Evolutionary conservation across 352 stramenopile species (phyloP).

Genomic region (Phytophthora brassicae): DNA sequence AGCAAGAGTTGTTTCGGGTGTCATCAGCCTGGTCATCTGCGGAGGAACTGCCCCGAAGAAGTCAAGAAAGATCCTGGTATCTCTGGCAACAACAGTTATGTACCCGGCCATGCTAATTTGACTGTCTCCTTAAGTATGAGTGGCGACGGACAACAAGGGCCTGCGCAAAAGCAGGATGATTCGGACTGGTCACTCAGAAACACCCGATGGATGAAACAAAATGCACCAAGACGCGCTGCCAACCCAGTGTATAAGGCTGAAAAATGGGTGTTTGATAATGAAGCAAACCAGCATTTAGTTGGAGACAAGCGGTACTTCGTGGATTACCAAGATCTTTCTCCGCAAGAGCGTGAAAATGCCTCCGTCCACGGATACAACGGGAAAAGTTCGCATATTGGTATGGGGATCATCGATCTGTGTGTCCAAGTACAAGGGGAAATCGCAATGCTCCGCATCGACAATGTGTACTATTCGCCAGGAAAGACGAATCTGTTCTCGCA

Average conservation of each 20-base stretch:
- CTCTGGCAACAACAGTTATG: not conserved
- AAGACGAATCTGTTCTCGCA: constrained; percentile 3
- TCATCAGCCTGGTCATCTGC: not conserved
- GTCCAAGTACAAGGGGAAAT: not conserved
- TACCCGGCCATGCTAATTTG: not conserved
- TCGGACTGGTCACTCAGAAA: not conserved
- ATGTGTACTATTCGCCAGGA: constrained; percentile 6
- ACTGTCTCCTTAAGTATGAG: not conserved
- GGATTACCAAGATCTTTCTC: not conserved
- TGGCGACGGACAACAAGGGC: not conserved
- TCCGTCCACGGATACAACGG: constrained; percentile 5
- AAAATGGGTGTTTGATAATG: constrained; percentile 6
- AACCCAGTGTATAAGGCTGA: not conserved
- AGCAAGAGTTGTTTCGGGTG: not conserved
- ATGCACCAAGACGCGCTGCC: not conserved
- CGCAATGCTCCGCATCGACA: not conserved
- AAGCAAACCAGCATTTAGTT: constrained; percentile 1
- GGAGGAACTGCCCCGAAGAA: not conserved
- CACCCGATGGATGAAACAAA: not conserved
- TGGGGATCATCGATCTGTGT: constrained; percentile 4
- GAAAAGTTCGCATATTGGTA: not conserved
- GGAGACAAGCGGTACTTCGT: constrained; percentile 14
- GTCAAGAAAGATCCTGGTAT: not conserved
- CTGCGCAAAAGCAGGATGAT: not conserved
- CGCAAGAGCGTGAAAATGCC: not conserved